Evolutionary conservation across 371 early-diverging fungal species (phyloP), one percentile per base, ranked within the genome.

Genomic region (Ordospora pajunii): DNA sequence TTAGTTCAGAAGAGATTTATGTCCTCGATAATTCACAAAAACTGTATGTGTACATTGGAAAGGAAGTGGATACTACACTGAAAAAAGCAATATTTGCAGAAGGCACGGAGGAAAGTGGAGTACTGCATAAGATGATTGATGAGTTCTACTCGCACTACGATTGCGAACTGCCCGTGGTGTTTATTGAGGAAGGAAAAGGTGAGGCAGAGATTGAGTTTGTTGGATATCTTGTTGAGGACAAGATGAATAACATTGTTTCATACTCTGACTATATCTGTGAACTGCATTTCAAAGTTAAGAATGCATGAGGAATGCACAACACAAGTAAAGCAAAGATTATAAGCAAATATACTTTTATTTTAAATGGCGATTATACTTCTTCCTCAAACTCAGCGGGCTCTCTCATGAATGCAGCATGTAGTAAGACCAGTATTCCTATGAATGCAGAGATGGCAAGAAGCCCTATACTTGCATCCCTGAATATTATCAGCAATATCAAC

Each of bases 1-100:
- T 86, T n/a, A 53, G 72, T 23, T n/a, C 27, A 17, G 65, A 62
- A 63, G 86, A 86, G 42, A 74, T 82, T 43, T 86, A 84, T 72
- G 45, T 86, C 14, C 40, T 84, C 45, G 84, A 84, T 21, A 80
- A 81, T 43, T 63, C 77, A 0, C 27, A 48, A 11, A 76, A 75
- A 40, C 69, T 80, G 22, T 76, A 75, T 51, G 22, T 86, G n/a
- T 86, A 80, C 70, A 69, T 86, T 58, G 79, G 79, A 17, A 77
- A 75, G 49, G 76, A 54, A n/a, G 83, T 83, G 12, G 80, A 80
- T 40, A 58, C n/a, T 2, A 17, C 25, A n/a, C n/a, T 72, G 37
- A 72, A 52, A 49, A 49, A 72, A 22, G 73, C 73, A 17, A 49
- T 72, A 50, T 72, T 72, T 51, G 32, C 37, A 58, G 68, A 69